These are phyloP conservation scores for Termitomyces sp. DNA, from an alignment of 768 basidiomycete genomes.

Conservation along the genomic window DNA sequence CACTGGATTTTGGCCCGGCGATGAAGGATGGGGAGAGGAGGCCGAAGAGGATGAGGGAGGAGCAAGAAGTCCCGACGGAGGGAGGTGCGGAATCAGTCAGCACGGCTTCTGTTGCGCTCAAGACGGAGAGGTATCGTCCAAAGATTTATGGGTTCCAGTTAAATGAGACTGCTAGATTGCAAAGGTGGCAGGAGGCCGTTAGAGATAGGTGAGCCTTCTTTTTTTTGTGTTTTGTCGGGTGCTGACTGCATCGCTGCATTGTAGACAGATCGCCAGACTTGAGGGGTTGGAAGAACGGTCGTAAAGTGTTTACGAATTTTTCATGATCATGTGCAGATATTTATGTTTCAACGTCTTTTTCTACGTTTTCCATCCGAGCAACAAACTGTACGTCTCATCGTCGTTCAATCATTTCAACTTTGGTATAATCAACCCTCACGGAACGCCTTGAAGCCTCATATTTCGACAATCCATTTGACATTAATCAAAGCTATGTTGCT, in stretches of 20 bases:
- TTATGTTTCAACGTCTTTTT: not conserved
- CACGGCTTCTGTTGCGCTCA: slow-evolving; percentile 78
- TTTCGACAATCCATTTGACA: no score
- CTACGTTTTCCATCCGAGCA: not conserved
- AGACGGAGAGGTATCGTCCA: slow-evolving; percentile 89
- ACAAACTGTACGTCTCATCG: not conserved
- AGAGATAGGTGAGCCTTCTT: slow-evolving; percentile 62
- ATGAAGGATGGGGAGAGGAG: slow-evolving; percentile 26
- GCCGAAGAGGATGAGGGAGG: slow-evolving; percentile 37
- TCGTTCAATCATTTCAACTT: not conserved
- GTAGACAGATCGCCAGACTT: slow-evolving; percentile 45
- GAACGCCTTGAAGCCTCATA: no score
- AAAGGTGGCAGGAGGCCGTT: slow-evolving; percentile 94
- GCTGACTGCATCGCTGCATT: not conserved
- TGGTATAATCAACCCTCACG: no score
- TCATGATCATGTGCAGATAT: not conserved
- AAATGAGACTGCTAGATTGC: slow-evolving; percentile 87
- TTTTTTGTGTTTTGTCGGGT: not conserved
- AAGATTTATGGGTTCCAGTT: slow-evolving; percentile 97
- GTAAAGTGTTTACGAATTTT: not conserved
- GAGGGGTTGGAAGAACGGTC: slow-evolving; percentile 22
- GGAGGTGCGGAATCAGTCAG: slow-evolving; percentile 64
- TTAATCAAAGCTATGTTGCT: no score
- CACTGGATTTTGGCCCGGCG: slow-evolving; percentile 26
- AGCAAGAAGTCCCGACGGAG: slow-evolving; percentile 53